These are phyloP conservation scores for Peronospora belbahrii DNA, from an alignment of 352 stramenopile genomes.

Conservation along the genomic window DNA sequence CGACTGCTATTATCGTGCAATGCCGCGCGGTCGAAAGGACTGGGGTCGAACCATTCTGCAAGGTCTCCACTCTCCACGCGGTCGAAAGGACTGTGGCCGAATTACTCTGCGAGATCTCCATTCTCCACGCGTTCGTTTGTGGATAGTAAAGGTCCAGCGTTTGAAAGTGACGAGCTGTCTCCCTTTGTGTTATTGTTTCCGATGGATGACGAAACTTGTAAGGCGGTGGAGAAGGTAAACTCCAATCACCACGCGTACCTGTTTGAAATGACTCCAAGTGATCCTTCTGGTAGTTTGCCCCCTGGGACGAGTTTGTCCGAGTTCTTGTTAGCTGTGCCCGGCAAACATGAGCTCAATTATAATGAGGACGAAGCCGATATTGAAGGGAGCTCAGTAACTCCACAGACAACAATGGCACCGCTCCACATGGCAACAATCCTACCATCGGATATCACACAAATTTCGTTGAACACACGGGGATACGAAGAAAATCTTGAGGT, in stretches of 20 bases:
- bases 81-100: constrained; percentile 29
- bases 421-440: constrained; percentile 37
- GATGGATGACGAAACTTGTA: constrained; percentile 55
- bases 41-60: constrained; percentile 36
- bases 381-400: constrained; percentile 18
- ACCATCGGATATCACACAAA: constrained; percentile 63
- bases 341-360: constrained; percentile 25
- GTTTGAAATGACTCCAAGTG: constrained; percentile 60
- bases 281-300: constrained; percentile 34
- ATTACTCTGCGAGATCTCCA: constrained; percentile 35
- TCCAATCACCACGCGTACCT: constrained; percentile 63
- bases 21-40: constrained; percentile 13
- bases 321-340: constrained; percentile 68
- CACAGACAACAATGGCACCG: constrained; percentile 23
- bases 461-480: constrained; percentile 60
- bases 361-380: constrained; percentile 27
- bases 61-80: constrained; percentile 35
- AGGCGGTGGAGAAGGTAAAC: constrained; percentile 39
- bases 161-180: constrained; percentile 28
- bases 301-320: constrained; percentile 34
- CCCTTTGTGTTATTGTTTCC: constrained; percentile 74
- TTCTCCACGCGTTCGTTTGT: constrained; percentile 37
- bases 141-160: constrained; percentile 23
- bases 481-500: constrained; percentile 67
- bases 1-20: constrained; percentile 39